A percentile compares a stretch with the other conserved stretches of the same genome.
These are phyloP conservation scores for Aspergillus nomiae DNA, from an alignment of 2,329 filamentous ascomycete genomes.

Conservation along the genomic window DNA sequence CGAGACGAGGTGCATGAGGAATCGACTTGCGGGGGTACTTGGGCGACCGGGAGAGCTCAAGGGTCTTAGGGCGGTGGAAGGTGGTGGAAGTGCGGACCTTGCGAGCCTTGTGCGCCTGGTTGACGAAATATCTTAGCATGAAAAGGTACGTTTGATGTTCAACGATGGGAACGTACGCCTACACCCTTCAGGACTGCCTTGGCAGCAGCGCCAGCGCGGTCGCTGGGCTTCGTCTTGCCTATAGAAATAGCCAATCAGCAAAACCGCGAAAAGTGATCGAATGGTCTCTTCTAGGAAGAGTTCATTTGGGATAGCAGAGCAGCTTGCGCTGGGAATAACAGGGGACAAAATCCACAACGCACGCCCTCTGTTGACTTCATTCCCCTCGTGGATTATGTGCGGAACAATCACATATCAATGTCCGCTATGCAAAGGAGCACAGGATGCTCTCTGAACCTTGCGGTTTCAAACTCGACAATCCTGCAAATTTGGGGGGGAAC, in stretches of 20 bases:
- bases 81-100: constrained; percentile 91
- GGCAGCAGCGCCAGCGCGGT: constrained; percentile 85
- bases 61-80: constrained; percentile 98
- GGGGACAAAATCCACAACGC: background rate
- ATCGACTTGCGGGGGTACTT: constrained; percentile 98
- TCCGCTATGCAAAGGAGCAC: constrained; percentile 7
- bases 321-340: background rate
- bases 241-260: constrained; percentile 20
- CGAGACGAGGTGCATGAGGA: constrained; percentile 83
- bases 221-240: constrained; percentile 62
- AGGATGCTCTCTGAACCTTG: constrained; percentile 24
- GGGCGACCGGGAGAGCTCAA: constrained; percentile 83
- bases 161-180: constrained; percentile 70
- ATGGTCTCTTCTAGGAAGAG: background rate
- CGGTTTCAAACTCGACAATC: constrained; percentile 19
- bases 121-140: constrained; percentile 19
- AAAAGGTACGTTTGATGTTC: background rate
- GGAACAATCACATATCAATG: background rate
- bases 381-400: background rate
- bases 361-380: background rate
- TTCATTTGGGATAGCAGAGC: background rate
- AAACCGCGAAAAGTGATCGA: background rate
- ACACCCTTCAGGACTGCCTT: constrained; percentile 96
- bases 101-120: constrained; percentile 79
- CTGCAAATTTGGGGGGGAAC: constrained; percentile 39